phyloP scores from a whole-genome alignment of 2,329 filamentous ascomycete species.

The Cryphonectria naterciae region DNA sequence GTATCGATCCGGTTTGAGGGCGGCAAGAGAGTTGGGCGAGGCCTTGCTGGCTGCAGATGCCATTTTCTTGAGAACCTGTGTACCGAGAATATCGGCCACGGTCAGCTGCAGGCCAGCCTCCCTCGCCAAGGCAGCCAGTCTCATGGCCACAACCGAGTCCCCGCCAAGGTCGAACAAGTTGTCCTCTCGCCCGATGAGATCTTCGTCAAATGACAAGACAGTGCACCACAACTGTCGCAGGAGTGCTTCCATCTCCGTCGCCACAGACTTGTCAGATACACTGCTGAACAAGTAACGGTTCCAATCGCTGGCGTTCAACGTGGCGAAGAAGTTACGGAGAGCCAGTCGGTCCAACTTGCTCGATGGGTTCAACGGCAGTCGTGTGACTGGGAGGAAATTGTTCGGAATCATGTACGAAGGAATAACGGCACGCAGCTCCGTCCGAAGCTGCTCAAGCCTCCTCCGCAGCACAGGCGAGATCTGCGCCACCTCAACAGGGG shows the following conservation, averaged over 20 bases:
- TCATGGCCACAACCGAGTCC: not conserved
- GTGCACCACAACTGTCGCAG: not conserved
- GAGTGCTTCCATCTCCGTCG: not conserved
- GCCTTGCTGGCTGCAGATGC: not conserved
- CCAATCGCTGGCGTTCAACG: not conserved
- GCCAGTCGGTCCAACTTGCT: slow-evolving; percentile 33
- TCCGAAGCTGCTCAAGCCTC: slow-evolving; percentile 2
- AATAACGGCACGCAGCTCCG: slow-evolving; percentile 4
- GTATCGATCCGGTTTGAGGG: not conserved
- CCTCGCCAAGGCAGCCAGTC: not conserved
- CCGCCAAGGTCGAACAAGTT: not conserved
- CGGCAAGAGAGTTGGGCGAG: not conserved
- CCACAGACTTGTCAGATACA: not conserved
- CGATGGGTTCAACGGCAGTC: slow-evolving; percentile 31
- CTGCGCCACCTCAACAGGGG: not conserved
- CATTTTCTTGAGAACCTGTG: not conserved
- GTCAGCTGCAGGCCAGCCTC: not conserved
- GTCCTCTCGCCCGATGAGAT: not conserved
- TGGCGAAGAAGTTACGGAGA: not conserved
- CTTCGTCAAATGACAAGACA: not conserved
- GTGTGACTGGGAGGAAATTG: slow-evolving; percentile 35
- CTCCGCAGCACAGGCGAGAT: not conserved
- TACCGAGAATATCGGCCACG: not conserved
- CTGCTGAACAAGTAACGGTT: not conserved
- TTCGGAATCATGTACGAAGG: slow-evolving; percentile 28